Base-by-base conservation (phyloP, 805 yeast species). In the Yarrowia deformans region DNA sequence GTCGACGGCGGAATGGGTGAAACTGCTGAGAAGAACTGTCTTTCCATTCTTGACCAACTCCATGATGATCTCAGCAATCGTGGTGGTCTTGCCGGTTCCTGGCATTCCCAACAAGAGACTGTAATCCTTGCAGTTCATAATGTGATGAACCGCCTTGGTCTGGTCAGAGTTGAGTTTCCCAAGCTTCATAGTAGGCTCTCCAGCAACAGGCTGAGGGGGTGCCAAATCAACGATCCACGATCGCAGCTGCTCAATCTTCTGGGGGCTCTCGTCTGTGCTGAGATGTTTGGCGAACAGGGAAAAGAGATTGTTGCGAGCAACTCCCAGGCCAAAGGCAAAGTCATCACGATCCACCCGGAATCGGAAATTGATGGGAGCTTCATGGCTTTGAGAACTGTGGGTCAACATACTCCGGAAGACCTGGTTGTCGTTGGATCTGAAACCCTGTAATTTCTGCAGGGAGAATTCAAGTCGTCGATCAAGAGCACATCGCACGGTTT, bases 1-100 rank as follows among this genome's bases (percentile, higher is more conserved):
- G 76, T 95, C 99, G 6, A 95, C 98, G 0, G 99, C 98, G 0
- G 98, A 90, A 76, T 95, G 96, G 0, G 99, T 95, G 75, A 91
- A 93, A 0, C 97, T 90, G 0, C 97, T 86, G 60, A 95, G 78
- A 32, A 95, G 80, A 0, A 95, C 89, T 0, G 90, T 82, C 75
- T 90, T 90, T 1, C 86, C 87, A 58, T 83, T 82, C 0, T 79
- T 78, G 3, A 88, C 89, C 37, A 95, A 76, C 49, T 84, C 80
- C 69, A 84, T 82, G 52, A 93, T 88, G 18, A 95, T 74, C 56
- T 88, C 87, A 0, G 96, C 90, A 68, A 95, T 93, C 0, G 93
- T 90, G 0, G 98, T 92, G 1, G 97, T 92, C 75, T 92, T 92
- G 10, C 97, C 99, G 0, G 98, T 95, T 3, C 99, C 99, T 0